phyloP scores from a whole-genome alignment of 129 eudicot species.

The Sambucus nigra region DNA sequence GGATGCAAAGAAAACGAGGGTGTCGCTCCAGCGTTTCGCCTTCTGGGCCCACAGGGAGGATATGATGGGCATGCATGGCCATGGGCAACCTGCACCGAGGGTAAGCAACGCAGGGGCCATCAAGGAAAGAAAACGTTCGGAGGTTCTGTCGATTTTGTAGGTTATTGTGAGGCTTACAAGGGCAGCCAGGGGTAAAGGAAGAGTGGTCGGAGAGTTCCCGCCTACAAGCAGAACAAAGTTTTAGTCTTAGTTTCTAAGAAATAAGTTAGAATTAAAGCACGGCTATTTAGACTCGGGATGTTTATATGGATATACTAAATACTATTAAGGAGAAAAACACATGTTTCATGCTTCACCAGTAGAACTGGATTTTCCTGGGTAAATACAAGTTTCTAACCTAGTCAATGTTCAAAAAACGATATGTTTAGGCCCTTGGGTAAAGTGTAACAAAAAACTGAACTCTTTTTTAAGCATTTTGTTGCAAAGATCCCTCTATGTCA shows the following conservation, averaged over 20 bases:
- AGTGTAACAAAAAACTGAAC: no score
- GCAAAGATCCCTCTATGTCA: no score
- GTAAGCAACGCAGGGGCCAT: constrained; percentile 60
- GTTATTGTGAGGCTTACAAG: constrained; percentile 95
- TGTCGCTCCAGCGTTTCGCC: constrained; percentile 92
- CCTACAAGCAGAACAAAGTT: constrained; percentile 39
- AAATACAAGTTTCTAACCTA: background rate
- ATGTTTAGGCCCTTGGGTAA: no score
- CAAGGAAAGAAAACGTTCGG: constrained; percentile 58
- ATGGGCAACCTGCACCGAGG: constrained; percentile 83
- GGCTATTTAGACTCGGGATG: background rate
- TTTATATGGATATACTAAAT: background rate
- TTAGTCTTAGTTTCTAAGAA: background rate
- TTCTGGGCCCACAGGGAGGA: constrained; percentile 86
- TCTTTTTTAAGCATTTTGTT: no score
- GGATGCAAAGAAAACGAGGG: constrained; percentile 73
- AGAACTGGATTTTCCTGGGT: background rate
- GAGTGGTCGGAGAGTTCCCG: constrained; percentile 53
- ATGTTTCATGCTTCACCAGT: no score
- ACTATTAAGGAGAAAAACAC: no score
- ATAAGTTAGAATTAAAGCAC: background rate
- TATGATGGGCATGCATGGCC: constrained; percentile 95
- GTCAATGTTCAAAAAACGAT: background rate
- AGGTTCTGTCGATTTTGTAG: constrained; percentile 58
- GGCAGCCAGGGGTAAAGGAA: constrained; percentile 90